Percentiles rank a stretch among this genome's conserved stretches.
Evolutionary conservation across 495 filamentous ascomycete species (phyloP).

Genomic region (Hyaloscypha variabilis): DNA sequence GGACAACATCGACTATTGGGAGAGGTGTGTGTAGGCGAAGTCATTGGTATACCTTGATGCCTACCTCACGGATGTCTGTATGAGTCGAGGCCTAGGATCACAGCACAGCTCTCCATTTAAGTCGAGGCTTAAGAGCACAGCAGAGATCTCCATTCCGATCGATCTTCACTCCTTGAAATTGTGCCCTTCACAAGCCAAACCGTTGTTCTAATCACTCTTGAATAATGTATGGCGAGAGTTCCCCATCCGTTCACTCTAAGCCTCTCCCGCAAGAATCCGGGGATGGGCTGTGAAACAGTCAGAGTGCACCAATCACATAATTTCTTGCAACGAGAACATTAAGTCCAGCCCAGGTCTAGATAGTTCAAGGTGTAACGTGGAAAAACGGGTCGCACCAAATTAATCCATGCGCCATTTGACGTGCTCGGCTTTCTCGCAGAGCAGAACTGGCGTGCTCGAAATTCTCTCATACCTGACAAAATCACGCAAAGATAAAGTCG

Average conservation of each 20-base stretch:
- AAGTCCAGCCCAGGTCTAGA: background rate
- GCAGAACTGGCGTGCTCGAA: constrained; percentile 15
- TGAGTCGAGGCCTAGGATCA: too few relatives aligned
- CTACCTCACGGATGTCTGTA: too few relatives aligned
- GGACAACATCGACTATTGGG: too few relatives aligned
- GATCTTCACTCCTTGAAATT: too few relatives aligned
- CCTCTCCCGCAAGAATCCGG: background rate
- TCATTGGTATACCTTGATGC: too few relatives aligned
- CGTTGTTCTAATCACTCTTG: too few relatives aligned
- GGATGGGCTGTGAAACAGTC: background rate
- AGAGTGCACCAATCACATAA: background rate
- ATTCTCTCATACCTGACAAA: constrained; percentile 27
- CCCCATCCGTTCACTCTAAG: background rate
- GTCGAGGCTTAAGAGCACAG: too few relatives aligned
- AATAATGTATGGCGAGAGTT: too few relatives aligned
- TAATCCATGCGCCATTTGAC: constrained; percentile 26
- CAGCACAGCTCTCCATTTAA: too few relatives aligned
- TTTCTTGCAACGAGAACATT: background rate
- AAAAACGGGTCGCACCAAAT: background rate
- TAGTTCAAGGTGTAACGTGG: background rate
- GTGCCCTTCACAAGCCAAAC: too few relatives aligned
- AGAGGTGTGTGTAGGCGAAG: too few relatives aligned
- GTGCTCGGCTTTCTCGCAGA: background rate
- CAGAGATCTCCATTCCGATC: too few relatives aligned
- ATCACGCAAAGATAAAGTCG: constrained; percentile 26